Evolutionary conservation across 2,329 filamentous ascomycete species (phyloP).

Genomic region (Aspergillus candidus): DNA sequence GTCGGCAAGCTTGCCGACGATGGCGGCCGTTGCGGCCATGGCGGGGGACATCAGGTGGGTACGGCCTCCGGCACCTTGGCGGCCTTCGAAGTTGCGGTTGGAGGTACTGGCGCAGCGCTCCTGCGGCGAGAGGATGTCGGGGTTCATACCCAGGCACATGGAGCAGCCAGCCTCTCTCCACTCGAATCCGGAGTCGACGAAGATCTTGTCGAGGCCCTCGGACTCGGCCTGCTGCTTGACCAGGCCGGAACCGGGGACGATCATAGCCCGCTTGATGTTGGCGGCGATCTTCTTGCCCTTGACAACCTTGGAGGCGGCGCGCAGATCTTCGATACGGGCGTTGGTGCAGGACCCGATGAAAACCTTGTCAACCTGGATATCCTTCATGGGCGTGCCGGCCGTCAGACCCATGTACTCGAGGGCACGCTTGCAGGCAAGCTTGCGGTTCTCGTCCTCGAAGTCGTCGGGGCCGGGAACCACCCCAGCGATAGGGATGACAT

Average conservation of each 20-base stretch:
- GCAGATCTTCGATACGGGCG: conserved; percentile 89
- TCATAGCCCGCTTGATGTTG: conserved; percentile 91
- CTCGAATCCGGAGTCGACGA: conserved; percentile 86
- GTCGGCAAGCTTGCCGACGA: conserved; percentile 86
- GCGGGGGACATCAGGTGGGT: conserved; percentile 96
- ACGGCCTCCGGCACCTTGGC: conserved; percentile 83
- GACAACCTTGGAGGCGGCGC: conserved; percentile 78
- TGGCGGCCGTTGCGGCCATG: conserved; percentile 88
- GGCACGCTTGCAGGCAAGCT: conserved; percentile 70
- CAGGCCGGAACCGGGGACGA: conserved; percentile 90
- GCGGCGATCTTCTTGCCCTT: conserved; percentile 78
- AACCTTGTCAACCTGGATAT: conserved; percentile 89
- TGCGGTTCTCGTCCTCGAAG: conserved; percentile 73
- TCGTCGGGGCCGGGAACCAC: conserved; percentile 85
- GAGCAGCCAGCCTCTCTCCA: conserved; percentile 98
- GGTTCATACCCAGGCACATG: conserved; percentile 99
- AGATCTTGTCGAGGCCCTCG: conserved; percentile 90
- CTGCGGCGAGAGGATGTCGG: conserved; percentile 84
- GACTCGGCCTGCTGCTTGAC: conserved; percentile 87
- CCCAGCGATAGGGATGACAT: conserved; percentile 90
- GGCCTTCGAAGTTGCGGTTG: conserved; percentile 95
- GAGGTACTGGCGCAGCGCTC: conserved; percentile 94
- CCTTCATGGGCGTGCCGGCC: conserved; percentile 80
- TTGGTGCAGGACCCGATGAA: conserved; percentile 99
- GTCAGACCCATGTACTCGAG: conserved; percentile 95